Base-by-base conservation (phyloP, 805 yeast species). In the Candida sakaeoensis region DNA sequence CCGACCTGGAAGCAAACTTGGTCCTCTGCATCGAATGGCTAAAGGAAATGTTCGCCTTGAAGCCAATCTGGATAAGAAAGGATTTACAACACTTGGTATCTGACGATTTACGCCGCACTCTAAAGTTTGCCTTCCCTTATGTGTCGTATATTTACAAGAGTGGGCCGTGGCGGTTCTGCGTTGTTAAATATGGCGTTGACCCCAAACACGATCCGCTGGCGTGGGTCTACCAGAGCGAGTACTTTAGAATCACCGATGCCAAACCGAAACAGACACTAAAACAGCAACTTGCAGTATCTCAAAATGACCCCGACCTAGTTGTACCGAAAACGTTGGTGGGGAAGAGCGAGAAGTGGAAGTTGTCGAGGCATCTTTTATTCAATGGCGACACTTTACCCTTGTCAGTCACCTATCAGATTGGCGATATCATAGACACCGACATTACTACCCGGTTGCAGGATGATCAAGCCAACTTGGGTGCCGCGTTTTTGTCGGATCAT, bases 111-210 rank as follows among this genome's bases (percentile, higher is more conserved):
- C 63, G 59, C 50, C 57, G 58, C 53, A 78, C 53, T 47, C 54
- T 91, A 32, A 80, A 84, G 50, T 80, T 75, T 46, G 95, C 96
- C 0, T 58, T 93, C 36, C 95, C 98, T 0, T 82, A 85, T 56
- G 84, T 88, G 0, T 75, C 96, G 0, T 93, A 80, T 56, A 74
- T 87, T 30, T 85, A 80, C 56, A 79, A 84, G 26, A 85, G 84
- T 53, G 99, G 99, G 0, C 99, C 98, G 0, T 93, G 96, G 95
- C 74, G 98, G 51, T 88, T 87, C 44, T 78, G 93, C 8, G 88
- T 83, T 56, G 80, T 89, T 33, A 75, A 68, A 48, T 79, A 80
- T 49, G 97, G 96, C 1, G 70, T 80, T 28, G 86, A 91, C 60
- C 97, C 98, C 0, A 65, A 75, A 30, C 50, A 60, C 2, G 79